Evolutionary conservation across 331 rosid genomes (phyloP).

Genomic region (Acacia pycnantha): DNA sequence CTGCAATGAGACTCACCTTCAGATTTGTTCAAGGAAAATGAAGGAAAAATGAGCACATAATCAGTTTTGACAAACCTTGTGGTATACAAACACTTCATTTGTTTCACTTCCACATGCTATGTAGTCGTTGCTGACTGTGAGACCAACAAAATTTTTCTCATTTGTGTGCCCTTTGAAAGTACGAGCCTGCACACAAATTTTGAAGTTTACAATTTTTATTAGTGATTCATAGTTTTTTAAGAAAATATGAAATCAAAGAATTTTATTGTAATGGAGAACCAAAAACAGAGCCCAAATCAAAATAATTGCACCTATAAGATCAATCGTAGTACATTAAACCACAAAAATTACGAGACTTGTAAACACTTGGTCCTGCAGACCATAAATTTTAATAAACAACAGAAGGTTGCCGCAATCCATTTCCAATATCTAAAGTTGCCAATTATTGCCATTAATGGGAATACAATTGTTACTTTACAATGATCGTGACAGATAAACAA

Average conservation of each 20-base stretch:
- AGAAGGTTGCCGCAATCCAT: neutral
- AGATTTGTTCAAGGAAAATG: slow-evolving; percentile 19
- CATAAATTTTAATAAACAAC: neutral
- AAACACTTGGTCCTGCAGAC: neutral
- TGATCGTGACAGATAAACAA: neutral
- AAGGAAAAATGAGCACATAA: neutral
- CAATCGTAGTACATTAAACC: neutral
- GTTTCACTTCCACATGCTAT: slow-evolving; percentile 98
- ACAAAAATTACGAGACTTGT: neutral
- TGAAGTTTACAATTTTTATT: slow-evolving; percentile 5
- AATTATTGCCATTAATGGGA: neutral
- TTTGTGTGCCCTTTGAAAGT: slow-evolving; percentile 91
- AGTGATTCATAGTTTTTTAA: neutral
- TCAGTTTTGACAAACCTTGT: slow-evolving; percentile 62
- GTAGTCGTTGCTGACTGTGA: slow-evolving; percentile 81
- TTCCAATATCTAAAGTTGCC: neutral
- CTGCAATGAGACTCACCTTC: slow-evolving; percentile 44
- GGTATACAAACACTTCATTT: slow-evolving; percentile 91
- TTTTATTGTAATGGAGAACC: neutral
- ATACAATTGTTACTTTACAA: neutral
- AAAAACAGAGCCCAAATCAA: neutral
- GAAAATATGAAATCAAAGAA: neutral
- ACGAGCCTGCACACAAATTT: slow-evolving; percentile 55
- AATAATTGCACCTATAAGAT: neutral
- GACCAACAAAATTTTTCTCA: slow-evolving; percentile 97